A percentile compares a stretch with the other conserved stretches of the same genome.
phyloP scores from a whole-genome alignment of 768 basidiomycete genomes.

The Mycena latifolia region DNA sequence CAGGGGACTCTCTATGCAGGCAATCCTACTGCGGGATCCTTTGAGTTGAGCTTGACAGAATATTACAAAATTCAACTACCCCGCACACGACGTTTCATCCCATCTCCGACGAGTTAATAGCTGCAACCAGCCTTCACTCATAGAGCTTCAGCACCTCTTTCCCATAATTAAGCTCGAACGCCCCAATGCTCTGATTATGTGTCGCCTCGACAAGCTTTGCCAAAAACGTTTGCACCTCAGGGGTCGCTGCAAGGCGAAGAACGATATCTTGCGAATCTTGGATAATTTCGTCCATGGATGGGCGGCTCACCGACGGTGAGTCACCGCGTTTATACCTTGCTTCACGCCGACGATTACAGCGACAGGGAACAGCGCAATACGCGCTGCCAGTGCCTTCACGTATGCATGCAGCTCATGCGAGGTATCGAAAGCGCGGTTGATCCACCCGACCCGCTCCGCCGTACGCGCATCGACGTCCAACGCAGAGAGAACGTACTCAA shows the following conservation, averaged over 20 bases:
- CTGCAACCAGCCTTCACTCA: neutral
- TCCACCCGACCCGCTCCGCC: too few relatives aligned
- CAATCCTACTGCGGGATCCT: too few relatives aligned
- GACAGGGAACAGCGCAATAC: constrained; percentile 20
- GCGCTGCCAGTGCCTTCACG: constrained; percentile 7
- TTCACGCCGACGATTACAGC: constrained; percentile 9
- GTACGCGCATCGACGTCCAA: constrained; percentile 9
- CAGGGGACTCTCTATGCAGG: too few relatives aligned
- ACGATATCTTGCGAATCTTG: neutral
- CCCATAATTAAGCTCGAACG: constrained; percentile 18
- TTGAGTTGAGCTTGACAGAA: too few relatives aligned
- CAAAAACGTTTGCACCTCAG: neutral
- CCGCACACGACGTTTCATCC: too few relatives aligned
- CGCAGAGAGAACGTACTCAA: constrained; percentile 14
- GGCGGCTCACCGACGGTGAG: too few relatives aligned
- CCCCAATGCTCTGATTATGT: neutral
- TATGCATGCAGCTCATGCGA: neutral
- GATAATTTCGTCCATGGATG: neutral
- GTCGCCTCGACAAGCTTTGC: neutral
- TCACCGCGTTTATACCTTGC: constrained; percentile 17
- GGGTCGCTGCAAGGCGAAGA: too few relatives aligned
- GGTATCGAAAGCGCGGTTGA: constrained; percentile 16
- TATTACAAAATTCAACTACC: too few relatives aligned
- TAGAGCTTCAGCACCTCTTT: neutral
- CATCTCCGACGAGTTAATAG: too few relatives aligned